A percentile compares a stretch with the other conserved stretches of the same genome.
These are phyloP conservation scores for Hemileccinum impolitum DNA, from an alignment of 768 basidiomycete species.

Conservation along the genomic window DNA sequence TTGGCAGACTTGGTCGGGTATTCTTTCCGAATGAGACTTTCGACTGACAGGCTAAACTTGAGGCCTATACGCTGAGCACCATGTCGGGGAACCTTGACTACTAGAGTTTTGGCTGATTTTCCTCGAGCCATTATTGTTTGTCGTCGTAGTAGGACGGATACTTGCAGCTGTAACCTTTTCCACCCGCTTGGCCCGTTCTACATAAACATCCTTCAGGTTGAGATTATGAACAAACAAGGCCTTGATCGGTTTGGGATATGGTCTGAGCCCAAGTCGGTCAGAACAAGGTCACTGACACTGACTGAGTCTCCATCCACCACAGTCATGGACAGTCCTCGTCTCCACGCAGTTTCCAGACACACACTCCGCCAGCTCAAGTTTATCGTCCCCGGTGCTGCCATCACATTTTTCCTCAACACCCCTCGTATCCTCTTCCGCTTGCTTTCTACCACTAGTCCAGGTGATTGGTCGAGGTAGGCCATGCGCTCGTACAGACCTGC, in stretches of 20 bases:
- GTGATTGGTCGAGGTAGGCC: slow-evolving; percentile 51
- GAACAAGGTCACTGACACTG: background rate
- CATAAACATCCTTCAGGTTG: too few species aligned
- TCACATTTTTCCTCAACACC: slow-evolving; percentile 63
- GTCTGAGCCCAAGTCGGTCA: slow-evolving; percentile 8
- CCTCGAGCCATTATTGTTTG: slow-evolving; percentile 37
- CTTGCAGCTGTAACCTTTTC: too few species aligned
- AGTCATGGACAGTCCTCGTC: slow-evolving; percentile 19
- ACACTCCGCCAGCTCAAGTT: slow-evolving; percentile 70
- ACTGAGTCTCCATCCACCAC: background rate
- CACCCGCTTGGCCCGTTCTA: too few species aligned
- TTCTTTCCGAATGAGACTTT: slow-evolving; percentile 49
- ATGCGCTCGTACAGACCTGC: background rate
- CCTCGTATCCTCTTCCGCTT: slow-evolving; percentile 47
- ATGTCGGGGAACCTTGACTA: slow-evolving; percentile 68
- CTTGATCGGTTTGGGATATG: background rate
- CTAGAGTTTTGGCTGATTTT: slow-evolving; percentile 53
- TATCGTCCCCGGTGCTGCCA: slow-evolving; percentile 61
- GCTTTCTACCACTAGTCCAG: slow-evolving; percentile 29
- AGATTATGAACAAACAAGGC: too few species aligned
- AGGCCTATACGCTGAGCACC: slow-evolving; percentile 69
- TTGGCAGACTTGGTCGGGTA: slow-evolving; percentile 49
- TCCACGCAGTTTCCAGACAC: slow-evolving; percentile 40
- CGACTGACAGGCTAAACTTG: slow-evolving; percentile 58
- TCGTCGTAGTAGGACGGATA: background rate